phyloP scores from a whole-genome alignment of 2,329 filamentous ascomycete genomes.

The Botrytis pseudocinerea region DNA sequence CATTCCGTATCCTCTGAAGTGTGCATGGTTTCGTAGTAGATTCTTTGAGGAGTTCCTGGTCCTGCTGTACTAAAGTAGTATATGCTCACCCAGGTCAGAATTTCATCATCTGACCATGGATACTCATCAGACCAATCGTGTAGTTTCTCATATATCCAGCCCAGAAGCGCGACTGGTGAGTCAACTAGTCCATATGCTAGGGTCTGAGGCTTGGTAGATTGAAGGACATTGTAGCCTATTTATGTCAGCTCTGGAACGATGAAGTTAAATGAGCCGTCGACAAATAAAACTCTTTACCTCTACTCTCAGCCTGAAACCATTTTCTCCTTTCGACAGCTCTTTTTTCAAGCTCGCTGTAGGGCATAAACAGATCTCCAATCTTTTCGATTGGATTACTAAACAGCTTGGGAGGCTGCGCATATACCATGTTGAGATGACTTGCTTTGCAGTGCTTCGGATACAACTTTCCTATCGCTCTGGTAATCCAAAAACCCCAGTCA shows the following conservation, averaged over 20 bases:
- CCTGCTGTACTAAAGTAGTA: conserved; percentile 58
- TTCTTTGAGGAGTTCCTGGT: neutral
- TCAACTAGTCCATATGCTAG: conserved; percentile 66
- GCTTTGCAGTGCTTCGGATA: conserved; percentile 60
- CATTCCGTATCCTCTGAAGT: neutral
- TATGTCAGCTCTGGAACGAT: neutral
- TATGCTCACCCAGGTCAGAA: conserved; percentile 67
- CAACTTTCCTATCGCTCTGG: conserved; percentile 58
- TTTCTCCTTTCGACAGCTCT: conserved; percentile 47
- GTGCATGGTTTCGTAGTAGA: neutral
- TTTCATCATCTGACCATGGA: conserved; percentile 73
- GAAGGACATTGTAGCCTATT: conserved; percentile 58
- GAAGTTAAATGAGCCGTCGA: neutral
- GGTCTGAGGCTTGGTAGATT: conserved; percentile 71
- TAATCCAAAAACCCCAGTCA: conserved; percentile 66
- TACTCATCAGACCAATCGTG: conserved; percentile 74
- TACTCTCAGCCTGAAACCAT: conserved; percentile 58
- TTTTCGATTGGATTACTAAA: conserved; percentile 57
- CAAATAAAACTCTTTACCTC: fast-evolving
- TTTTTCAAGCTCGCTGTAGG: conserved; percentile 54
- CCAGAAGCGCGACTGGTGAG: conserved; percentile 67
- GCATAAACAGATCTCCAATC: conserved; percentile 54
- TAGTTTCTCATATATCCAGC: conserved; percentile 82
- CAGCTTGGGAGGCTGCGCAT: conserved; percentile 50
- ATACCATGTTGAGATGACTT: conserved; percentile 61